Evolutionary conservation across 2,329 filamentous ascomycete genomes (phyloP), one percentile per base, ranked within the genome.

Genomic region (Aspergillus sp.): DNA sequence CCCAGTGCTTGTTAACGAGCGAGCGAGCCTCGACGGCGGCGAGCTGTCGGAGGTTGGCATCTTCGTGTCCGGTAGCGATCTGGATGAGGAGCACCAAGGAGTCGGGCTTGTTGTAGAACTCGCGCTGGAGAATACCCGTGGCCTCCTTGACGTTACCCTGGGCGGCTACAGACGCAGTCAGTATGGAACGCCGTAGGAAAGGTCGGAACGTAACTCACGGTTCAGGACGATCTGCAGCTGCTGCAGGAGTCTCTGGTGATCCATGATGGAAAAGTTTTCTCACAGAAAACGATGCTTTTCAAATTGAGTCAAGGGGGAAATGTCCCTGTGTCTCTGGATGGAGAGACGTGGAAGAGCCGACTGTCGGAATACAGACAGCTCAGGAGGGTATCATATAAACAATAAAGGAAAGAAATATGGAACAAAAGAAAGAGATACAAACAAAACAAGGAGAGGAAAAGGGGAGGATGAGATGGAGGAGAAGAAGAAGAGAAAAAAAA

Each of bases 21-120:
- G 91, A 88, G 56, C 91, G 81, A 25, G 89, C 88, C 81, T 97
- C 92, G 59, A 97, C 91, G 49, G 92, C 89, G 49, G 94, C 91
- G 60, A 96, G 83, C 80, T 97, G 94, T 67, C 91, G 88, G 51
- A 97, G 81, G 61, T 86, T 83, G 44, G 82, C 71, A 67, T 81
- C 78, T 55, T 86, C 79, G 73, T 96, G 88, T 53, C 88, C 89
- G 64, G 91, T 88, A 63, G 95, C 82, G 66, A 97, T 86, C 76
- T 97, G 91, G 62, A 97, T 84, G 58, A 97, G 87, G 65, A 89
- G 85, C 51, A 93, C 82, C 53, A 97, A 85, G 14, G 91, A 90
- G 66, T 91, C 84, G 36, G 93, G 88, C 63, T 91, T 84, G 66
- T 85, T 87, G 79, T 96, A 97, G 81, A 90, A 97, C 76, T 89